Percentiles rank a stretch among this genome's conserved stretches.
Evolutionary conservation across 2,329 filamentous ascomycete genomes (phyloP).

Genomic region (Aspergillus amoenus): DNA sequence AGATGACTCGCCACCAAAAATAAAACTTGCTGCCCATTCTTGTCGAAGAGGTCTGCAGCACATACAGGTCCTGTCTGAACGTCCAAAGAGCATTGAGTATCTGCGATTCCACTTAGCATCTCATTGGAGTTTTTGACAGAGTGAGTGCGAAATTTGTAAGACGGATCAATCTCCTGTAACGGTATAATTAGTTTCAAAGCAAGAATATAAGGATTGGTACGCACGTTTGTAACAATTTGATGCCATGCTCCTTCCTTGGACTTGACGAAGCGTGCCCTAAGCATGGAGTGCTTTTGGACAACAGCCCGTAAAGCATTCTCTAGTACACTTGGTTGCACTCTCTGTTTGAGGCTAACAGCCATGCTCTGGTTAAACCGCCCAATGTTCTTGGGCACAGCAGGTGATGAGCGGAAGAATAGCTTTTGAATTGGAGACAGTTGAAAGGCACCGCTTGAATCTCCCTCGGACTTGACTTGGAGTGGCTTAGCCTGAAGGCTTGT

Average conservation of each 20-base stretch:
- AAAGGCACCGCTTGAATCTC: slow-evolving; percentile 30
- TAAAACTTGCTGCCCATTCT: slow-evolving; percentile 13
- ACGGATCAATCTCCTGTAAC: slow-evolving; percentile 29
- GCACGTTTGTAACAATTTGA: slow-evolving; percentile 27
- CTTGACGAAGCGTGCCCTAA: slow-evolving; percentile 31
- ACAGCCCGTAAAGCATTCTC: slow-evolving; percentile 30
- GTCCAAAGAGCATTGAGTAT: slow-evolving; percentile 33
- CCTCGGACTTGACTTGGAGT: slow-evolving; percentile 19
- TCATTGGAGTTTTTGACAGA: slow-evolving; percentile 21
- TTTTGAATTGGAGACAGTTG: slow-evolving; percentile 35
- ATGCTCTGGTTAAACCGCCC: slow-evolving; percentile 38
- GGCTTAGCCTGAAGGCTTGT: slow-evolving; percentile 21
- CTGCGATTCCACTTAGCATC: slow-evolving; percentile 28
- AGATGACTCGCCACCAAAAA: slow-evolving; percentile 22
- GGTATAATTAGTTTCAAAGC: slow-evolving; percentile 11
- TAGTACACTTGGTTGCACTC: slow-evolving; percentile 23
- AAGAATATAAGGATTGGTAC: not conserved
- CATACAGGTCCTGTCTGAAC: slow-evolving; percentile 29
- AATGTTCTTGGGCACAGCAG: slow-evolving; percentile 18
- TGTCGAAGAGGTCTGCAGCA: slow-evolving; percentile 21
- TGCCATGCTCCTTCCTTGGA: slow-evolving; percentile 24
- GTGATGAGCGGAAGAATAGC: slow-evolving; percentile 30
- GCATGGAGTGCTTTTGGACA: slow-evolving; percentile 35
- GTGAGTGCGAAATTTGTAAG: slow-evolving; percentile 33
- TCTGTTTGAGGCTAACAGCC: slow-evolving; percentile 30